Base-by-base conservation (phyloP, 495 filamentous ascomycete genomes). In the Talaromyces thailandensis region DNA sequence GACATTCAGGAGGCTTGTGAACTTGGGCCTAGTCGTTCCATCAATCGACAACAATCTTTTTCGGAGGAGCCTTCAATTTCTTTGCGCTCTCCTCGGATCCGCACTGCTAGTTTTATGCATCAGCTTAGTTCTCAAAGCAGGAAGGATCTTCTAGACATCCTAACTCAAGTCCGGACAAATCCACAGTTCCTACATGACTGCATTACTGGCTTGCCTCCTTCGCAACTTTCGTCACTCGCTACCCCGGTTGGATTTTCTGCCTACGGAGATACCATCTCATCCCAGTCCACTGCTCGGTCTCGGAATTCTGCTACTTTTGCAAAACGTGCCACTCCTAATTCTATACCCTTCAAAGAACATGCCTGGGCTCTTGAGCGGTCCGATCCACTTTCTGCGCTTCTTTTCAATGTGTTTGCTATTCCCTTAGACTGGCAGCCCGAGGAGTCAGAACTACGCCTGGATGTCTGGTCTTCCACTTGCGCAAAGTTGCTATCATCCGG, bases 1-100 rank as follows among this genome's bases (percentile, higher is more conserved):
- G 91, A 96, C 75, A 88, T 96, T 56, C 84, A 88, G 73, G 89
- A 90, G 68, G 91, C 89, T 26, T 96, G 91, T 79, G 86, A 89
- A 68, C 82, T 85, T 62, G 87, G 82, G 29, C 75, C 71, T 73
- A 76, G 65, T 68, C 76, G 63, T 52, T 69, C 79, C 63, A 60
- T 71, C 65, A 67, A 45, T 71, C 66, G 69, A 63, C 67, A 68
- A n/a, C 70, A 72, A 56, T 77, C 82, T 65, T 70, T 76, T 58
- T 69, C 73, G 69, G 67, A 80, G 64, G 73, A 77, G 60, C 69
- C 67, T 50, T 64, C 71, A 9, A 67, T 63, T 57, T 57, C 67
- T 52, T 65, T 68, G 48, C 74, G 72, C 48, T 65, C 74, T 55
- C 64, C 67, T 32, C 60, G 73, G 57, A 73, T 77, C 51, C 71